A percentile compares a stretch with the other conserved stretches of the same genome.
These are phyloP conservation scores for Diospyros lotus DNA, from an alignment of 148 eudicot species.

Conservation along the genomic window DNA sequence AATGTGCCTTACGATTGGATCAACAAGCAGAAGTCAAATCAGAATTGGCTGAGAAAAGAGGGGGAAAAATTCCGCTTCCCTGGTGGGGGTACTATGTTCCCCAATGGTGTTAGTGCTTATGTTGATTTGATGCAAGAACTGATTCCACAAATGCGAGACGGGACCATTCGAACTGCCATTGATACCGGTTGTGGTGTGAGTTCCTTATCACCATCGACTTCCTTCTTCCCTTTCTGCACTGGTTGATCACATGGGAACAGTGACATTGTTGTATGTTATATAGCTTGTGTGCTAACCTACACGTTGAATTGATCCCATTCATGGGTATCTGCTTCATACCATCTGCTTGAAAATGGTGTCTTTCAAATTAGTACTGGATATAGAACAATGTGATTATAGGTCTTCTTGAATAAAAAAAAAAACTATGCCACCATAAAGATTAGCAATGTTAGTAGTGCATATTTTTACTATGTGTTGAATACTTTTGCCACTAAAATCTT, in stretches of 20 bases:
- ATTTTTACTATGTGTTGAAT: not conserved
- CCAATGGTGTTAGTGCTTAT: slow-evolving; percentile 64
- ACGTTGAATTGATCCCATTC: too few relatives aligned
- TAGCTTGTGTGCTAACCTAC: not conserved
- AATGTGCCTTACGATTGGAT: slow-evolving; percentile 97
- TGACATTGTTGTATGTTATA: not conserved
- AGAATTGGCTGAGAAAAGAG: slow-evolving; percentile 83
- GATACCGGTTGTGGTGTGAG: slow-evolving; percentile 98
- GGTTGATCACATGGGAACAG: not conserved
- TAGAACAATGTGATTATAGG: not conserved
- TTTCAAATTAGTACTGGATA: not conserved
- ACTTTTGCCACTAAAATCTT: not conserved
- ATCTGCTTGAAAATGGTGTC: not conserved
- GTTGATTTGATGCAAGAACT: slow-evolving; percentile 75
- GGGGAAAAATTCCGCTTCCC: slow-evolving; percentile 89
- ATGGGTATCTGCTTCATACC: too few relatives aligned
- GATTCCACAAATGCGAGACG: slow-evolving; percentile 76
- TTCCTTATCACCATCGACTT: not conserved
- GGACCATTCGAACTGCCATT: slow-evolving; percentile 78
- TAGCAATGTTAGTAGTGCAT: not conserved
- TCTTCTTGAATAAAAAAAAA: slow-evolving; percentile 1
- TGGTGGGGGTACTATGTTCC: slow-evolving; percentile 97
- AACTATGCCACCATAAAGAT: not conserved
- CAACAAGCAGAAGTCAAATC: slow-evolving; percentile 81
- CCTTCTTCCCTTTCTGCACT: not conserved